Evolutionary conservation across 2,329 filamentous ascomycete genomes (phyloP), one percentile per base, ranked within the genome.

Genomic region (Cytospora schulzeri): DNA sequence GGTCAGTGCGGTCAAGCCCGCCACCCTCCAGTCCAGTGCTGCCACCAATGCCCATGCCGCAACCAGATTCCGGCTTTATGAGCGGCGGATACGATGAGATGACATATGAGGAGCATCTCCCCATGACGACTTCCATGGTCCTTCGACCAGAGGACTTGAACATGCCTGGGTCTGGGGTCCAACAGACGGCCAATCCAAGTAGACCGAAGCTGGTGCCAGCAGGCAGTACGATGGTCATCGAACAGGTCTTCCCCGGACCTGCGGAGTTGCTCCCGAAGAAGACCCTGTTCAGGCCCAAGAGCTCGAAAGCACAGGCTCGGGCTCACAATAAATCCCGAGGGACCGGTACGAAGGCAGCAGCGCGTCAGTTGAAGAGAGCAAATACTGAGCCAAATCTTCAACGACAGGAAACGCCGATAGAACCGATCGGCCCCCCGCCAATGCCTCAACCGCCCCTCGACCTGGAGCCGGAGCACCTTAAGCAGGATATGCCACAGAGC

Each of bases 21-120:
- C 85, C 87, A 31, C 86, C 89, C 29, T 97, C 93, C 2, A 98
- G 94, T 73, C 95, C 94, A 2, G 83, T 87, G 52, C 81, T 93
- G 57, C 87, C 87, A 9, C 85, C 86, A 0, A 88, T 89, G 80
- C 84, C 80, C 0, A 78, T 83, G 60, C 83, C 83, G 6, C 81
- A 88, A 68, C 81, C 82, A 9, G 92, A 96, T 73, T 93, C 91
- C 17, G 91, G 91, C 1, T 96, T 96, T 72, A 91, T 93, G 85
- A 95, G 91, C 73, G 90, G 90, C n/a, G 85, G 87, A 8, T 75
- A 90, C 19, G 85, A 90, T n/a, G 87, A 90, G 29, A 80, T 88
- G 7, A 85, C 92, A 65, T 89, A 89, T 45, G 86, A 91, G 28
- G 83, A 86, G 17, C 76, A 80, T 1, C 75, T 78, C 15, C 70